Base-by-base conservation (phyloP, 2,329 filamentous ascomycete species). In the Fusarium sp. region DNA sequence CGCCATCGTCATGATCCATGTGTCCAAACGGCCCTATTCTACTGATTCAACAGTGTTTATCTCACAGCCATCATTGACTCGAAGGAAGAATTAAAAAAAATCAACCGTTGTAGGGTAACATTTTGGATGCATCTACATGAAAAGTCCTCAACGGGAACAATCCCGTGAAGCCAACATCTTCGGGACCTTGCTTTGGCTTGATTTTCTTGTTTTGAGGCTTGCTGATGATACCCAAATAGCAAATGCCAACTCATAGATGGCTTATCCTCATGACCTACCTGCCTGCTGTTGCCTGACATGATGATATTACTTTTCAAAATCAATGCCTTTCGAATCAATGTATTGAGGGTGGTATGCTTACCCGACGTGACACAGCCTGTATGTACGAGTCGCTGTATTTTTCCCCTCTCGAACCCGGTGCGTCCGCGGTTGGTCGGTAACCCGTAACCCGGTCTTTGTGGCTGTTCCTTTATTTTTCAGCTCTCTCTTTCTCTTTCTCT, bases 301-400 rank as follows among this genome's bases (percentile, higher is more conserved):
- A 49, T 49, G 44, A 49, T 49, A 49, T 44, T 44, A 44, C 42
- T 24, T 24, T 40, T 3, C 10, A 31, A 31, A 31, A 31, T 49
- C 44, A 49, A 49, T 29, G 44, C 44, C n/a, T n/a, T 40, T 20
- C 3, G 3, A 44, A 44, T n/a, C n/a, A n/a, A n/a, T 44, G 22
- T 49, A 29, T 49, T n/a, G 44, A 29, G 44, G 57, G 46, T 44
- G 59, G 60, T 56, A 63, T 69, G 57, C 66, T 55, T 70, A 67
- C 58, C 62, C 70, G 70, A 72, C 70, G 70, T 67, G 24, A 72
- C 70, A 70, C 58, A 58, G 31, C 44, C 44, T 17, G 22, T 29
- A 44, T 44, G 42, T 44, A 44, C 42, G 42, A 11, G 42, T 44
- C 42, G 42, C 24, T 29, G 11, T 29, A 49, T 49, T 49, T 49